Conservation (phyloP, 306 rosid genomes). For the Senna siamea region DNA sequence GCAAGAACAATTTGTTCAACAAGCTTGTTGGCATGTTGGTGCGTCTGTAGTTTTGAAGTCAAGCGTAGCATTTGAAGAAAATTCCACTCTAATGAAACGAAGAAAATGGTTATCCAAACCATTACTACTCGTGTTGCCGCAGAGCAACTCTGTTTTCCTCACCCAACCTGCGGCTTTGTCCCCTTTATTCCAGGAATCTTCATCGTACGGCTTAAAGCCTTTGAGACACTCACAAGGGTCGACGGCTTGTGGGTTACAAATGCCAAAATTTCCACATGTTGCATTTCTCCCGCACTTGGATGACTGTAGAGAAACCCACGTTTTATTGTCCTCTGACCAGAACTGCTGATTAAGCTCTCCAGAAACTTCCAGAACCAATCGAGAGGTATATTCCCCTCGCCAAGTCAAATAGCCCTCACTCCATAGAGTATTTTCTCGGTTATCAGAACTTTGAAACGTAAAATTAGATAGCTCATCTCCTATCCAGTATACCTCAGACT, state of each 20-base stretch:
- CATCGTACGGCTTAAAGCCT: slow-evolving; percentile 28
- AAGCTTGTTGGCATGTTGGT: background rate
- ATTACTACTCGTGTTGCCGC: too few relatives aligned
- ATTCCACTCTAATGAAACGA: too few relatives aligned
- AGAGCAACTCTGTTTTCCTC: slow-evolving; percentile 3
- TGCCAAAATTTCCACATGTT: slow-evolving; percentile 30
- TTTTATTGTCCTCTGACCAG: background rate
- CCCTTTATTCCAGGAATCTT: slow-evolving; percentile 11
- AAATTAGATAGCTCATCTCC: background rate
- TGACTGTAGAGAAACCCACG: slow-evolving; percentile 13
- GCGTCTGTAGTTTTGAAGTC: too few relatives aligned
- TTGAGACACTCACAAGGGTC: background rate
- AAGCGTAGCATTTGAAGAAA: background rate
- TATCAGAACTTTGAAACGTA: background rate
- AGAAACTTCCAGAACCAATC: slow-evolving; percentile 18
- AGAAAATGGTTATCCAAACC: too few relatives aligned
- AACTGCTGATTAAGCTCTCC: slow-evolving; percentile 7
- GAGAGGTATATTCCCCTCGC: background rate
- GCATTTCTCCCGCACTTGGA: background rate
- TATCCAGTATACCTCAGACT: slow-evolving; percentile 16
- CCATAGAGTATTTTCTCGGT: background rate
- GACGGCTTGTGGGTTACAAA: slow-evolving; percentile 3
- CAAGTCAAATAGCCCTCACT: background rate
- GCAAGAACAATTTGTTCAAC: slow-evolving; percentile 32
- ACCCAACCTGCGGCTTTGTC: slow-evolving; percentile 30